Conservation (phyloP, 768 basidiomycete genomes). For the Mycena polygramma region DNA sequence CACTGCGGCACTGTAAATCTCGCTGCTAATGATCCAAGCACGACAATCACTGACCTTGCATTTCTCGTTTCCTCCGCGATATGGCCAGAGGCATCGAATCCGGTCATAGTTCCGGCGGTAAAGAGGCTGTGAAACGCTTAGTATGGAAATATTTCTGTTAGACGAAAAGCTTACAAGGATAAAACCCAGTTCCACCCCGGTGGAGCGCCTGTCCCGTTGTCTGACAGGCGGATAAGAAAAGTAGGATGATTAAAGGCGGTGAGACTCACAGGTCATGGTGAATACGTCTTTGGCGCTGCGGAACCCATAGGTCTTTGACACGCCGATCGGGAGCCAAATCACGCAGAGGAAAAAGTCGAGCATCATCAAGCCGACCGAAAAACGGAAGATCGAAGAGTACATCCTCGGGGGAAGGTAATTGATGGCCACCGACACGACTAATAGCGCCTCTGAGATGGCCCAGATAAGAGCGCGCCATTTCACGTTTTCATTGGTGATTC, state of each 20-base stretch:
- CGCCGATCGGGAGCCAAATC: slow-evolving; percentile 95
- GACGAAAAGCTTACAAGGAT: slow-evolving; percentile 68
- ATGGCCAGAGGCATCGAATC: slow-evolving; percentile 92
- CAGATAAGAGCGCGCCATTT: slow-evolving; percentile 91
- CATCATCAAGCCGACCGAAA: slow-evolving; percentile 81
- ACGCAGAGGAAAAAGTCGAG: slow-evolving; percentile 90
- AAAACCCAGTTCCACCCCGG: slow-evolving; percentile 94
- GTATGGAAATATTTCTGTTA: neutral
- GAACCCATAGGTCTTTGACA: slow-evolving; percentile 91
- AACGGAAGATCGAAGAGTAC: slow-evolving; percentile 84
- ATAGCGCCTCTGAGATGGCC: slow-evolving; percentile 81
- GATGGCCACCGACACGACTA: slow-evolving; percentile 80
- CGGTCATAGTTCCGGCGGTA: slow-evolving; percentile 89
- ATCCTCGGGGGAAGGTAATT: slow-evolving; percentile 86
- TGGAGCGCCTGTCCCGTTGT: slow-evolving; percentile 91
- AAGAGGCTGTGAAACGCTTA: slow-evolving; percentile 70
- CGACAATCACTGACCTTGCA: slow-evolving; percentile 61
- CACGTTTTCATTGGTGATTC: slow-evolving; percentile 74
- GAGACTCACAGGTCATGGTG: slow-evolving; percentile 76
- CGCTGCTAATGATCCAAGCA: neutral
- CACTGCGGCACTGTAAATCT: slow-evolving; percentile 51
- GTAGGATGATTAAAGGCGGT: neutral
- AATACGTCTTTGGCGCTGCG: slow-evolving; percentile 88
- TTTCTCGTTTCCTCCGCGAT: slow-evolving; percentile 92
- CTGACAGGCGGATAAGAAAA: slow-evolving; percentile 50